Evolutionary conservation across 1,284 basidiomycete species (phyloP), one percentile per base, ranked within the genome.

Genomic region (Sphaerobolus stellatus): DNA sequence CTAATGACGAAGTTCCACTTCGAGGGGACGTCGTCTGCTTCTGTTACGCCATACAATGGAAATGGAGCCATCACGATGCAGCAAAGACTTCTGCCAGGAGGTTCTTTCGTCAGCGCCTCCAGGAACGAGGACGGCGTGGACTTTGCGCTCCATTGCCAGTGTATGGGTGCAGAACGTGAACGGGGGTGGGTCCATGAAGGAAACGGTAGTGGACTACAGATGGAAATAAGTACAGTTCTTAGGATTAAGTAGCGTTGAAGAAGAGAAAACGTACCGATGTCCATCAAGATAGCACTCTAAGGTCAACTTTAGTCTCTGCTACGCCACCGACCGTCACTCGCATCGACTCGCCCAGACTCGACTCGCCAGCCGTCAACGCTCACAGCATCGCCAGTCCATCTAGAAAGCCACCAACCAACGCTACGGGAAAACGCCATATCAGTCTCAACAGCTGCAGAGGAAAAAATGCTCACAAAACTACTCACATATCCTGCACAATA

Each of bases 251-350:
- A n/a, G n/a, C n/a, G n/a, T n/a, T n/a, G n/a, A n/a, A n/a, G n/a
- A n/a, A n/a, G n/a, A n/a, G n/a, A n/a, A 79, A 96, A 98, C 24
- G 96, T 96, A 54, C 96, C 96, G 47, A 98, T 90, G 57, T 95
- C 95, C 96, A 98, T 99, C 0, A 86, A 89, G 58, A 98, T 92
- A 8, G 94, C 91, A n/a, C 95, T 94, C 2, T 93, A n/a, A n/a
- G n/a, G n/a, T n/a, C n/a, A n/a, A n/a, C 92, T 56, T 94, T 91
- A 60, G 96, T 85, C 69, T 98, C 92, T 27, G 96, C 92, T 48
- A 97, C 74, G 47, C 95, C 93, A 62, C 93, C 92, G 47, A 97
- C 79, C 45, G 98, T 90, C 62, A 98, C 95, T 33, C 97, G 79
- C 52, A 80, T 84, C 13, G 91, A 93, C 61, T 90, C 86, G n/a